Evolutionary conservation across 2,329 filamentous ascomycete species (phyloP), one percentile per base, ranked within the genome.

Genomic region (Diaporthe capsici): DNA sequence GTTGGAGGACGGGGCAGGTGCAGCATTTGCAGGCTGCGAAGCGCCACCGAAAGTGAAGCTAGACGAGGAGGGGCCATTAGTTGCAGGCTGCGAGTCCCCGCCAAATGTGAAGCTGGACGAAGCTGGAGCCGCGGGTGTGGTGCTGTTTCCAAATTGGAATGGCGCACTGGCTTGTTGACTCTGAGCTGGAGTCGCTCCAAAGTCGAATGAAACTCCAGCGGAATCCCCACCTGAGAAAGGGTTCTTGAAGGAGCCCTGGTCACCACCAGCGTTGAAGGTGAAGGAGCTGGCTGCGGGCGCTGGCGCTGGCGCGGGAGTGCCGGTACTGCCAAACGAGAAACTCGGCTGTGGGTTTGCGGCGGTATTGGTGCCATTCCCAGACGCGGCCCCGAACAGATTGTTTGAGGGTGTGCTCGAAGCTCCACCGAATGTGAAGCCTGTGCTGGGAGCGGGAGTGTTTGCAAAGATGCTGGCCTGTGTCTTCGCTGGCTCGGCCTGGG

Each of bases 211-310:
- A 2, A 81, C 78, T 7, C 80, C 76, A 17, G 81, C 79, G 12
- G 79, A 63, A 65, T 76, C 57, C 68, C 79, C 79, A 71, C 82
- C 75, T 76, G 81, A 82, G 76, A 88, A 88, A 0, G 85, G 79
- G 73, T 84, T 86, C 75, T 82, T 85, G 73, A 86, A 81, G 4
- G 86, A 78, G 13, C 77, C 77, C 44, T 79, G 78, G 58, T 78
- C 79, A 10, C 81, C 82, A 9, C 81, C 82, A 7, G 81, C 84
- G 17, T 80, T 83, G 76, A 87, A 87, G 4, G 82, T 86, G 75
- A 87, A 87, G 1, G 83, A 85, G 4, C 81, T 73, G n/a, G 78
- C 76, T 0, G 78, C 80, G 39, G 70, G 53, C 6, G 65, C 63
- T 10, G 75, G 71, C 5, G 65, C 63, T 15, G 75, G 71, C 3